Conservation (phyloP, 1,139 yeast species). For the Suhomyces taliae region DNA sequence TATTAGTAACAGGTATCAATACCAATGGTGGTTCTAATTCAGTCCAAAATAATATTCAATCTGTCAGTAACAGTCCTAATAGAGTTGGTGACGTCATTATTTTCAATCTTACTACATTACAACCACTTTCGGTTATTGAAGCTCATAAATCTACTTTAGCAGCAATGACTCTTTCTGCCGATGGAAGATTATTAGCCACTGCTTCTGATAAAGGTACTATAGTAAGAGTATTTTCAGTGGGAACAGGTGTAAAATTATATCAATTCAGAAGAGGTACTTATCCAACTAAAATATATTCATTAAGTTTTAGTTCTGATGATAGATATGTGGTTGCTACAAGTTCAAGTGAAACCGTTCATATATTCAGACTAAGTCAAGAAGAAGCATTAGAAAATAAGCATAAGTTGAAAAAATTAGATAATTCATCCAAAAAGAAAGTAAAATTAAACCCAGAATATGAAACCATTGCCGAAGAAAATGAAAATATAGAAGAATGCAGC, state of each 20-base stretch:
- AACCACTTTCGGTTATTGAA: constrained; percentile 85
- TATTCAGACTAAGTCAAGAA: constrained; percentile 70
- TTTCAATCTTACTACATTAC: constrained; percentile 72
- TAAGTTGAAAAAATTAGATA: constrained; percentile 26
- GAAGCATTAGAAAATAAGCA: constrained; percentile 51
- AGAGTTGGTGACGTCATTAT: constrained; percentile 86
- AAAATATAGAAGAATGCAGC: constrained; percentile 12
- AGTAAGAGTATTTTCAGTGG: constrained; percentile 81
- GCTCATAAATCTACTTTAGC: constrained; percentile 91
- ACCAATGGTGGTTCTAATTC: constrained; percentile 49
- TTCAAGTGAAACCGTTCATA: constrained; percentile 91
- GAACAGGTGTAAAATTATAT: constrained; percentile 75
- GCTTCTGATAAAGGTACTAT: constrained; percentile 97
- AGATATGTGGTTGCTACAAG: constrained; percentile 79
- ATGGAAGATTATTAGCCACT: constrained; percentile 84
- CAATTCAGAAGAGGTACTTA: constrained; percentile 95
- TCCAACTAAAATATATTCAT: constrained; percentile 83
- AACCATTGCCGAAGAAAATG: constrained; percentile 35
- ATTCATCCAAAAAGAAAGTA: constrained; percentile 13
- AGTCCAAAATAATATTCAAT: constrained; percentile 43
- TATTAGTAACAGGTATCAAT: constrained; percentile 43
- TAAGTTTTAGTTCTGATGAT: constrained; percentile 77
- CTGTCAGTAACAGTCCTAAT: constrained; percentile 46
- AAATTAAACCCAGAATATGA: constrained; percentile 21
- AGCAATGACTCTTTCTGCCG: constrained; percentile 71